These are phyloP conservation scores for Microcyclospora pomicola DNA, from an alignment of 2,329 filamentous ascomycete species.

Conservation along the genomic window DNA sequence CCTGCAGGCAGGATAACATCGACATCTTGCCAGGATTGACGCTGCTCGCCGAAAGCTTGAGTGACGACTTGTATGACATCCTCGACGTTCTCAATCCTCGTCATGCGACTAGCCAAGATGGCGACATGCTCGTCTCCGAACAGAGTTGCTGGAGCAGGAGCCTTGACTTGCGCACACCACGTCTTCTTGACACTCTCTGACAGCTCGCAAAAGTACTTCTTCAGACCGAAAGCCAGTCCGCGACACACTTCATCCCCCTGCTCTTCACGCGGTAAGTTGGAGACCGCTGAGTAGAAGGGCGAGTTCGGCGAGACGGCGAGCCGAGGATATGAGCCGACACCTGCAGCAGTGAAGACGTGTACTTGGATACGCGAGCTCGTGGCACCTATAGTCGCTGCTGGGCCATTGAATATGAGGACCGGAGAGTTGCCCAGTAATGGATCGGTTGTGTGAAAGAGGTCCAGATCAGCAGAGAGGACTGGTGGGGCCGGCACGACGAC, in stretches of 20 bases:
- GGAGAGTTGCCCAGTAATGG: conserved; percentile 67
- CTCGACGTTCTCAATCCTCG: conserved; percentile 60
- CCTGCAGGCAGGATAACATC: conserved; percentile 75
- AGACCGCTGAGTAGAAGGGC: conserved; percentile 78
- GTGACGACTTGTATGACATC: conserved; percentile 62
- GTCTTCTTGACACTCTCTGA: conserved; percentile 60
- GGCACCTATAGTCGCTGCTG: conserved; percentile 59
- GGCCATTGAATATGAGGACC: conserved; percentile 81
- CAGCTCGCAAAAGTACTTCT: conserved; percentile 88
- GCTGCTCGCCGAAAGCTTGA: conserved; percentile 65
- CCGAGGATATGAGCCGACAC: conserved; percentile 77
- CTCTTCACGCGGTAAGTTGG: conserved; percentile 78
- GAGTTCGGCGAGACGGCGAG: conserved; percentile 89
- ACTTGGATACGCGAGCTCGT: conserved; percentile 92
- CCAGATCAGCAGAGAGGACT: conserved; percentile 64
- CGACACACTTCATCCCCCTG: conserved; percentile 91
- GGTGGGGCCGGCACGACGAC: conserved; percentile 64
- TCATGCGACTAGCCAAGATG: conserved; percentile 74
- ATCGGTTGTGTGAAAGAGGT: conserved; percentile 81
- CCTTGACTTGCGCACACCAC: conserved; percentile 43
- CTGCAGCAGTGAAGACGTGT: conserved; percentile 80
- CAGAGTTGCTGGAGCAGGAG: conserved; percentile 46
- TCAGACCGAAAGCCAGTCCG: conserved; percentile 78
- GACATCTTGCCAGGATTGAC: conserved; percentile 71
- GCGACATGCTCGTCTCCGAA: conserved; percentile 91